Conservation (phyloP, 1,284 basidiomycete species). For the Cryptococcus sp. region DNA sequence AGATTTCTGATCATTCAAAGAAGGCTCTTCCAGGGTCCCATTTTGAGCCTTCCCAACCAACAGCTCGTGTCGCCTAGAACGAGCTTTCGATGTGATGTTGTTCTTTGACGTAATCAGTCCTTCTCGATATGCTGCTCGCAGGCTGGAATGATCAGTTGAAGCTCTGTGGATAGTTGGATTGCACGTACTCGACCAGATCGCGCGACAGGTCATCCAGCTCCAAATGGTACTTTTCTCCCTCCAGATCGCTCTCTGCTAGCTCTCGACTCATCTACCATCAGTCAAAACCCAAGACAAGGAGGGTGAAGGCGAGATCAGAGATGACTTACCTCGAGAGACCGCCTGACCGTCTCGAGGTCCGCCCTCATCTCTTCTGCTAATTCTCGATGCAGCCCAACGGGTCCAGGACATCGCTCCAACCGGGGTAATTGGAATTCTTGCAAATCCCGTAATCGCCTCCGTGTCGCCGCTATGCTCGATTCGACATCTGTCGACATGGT, state of each 20-base stretch:
- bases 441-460: slow-evolving; percentile 60
- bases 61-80: slow-evolving; percentile 23
- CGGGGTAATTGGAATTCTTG: slow-evolving; percentile 66
- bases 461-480: slow-evolving; percentile 38
- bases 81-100: slow-evolving; percentile 11
- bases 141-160: slow-evolving; percentile 9
- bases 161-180: background rate
- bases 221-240: background rate
- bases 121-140: slow-evolving; percentile 25
- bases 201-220: slow-evolving; percentile 5
- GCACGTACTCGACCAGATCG: slow-evolving; percentile 7
- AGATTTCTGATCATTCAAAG: slow-evolving; percentile 8
- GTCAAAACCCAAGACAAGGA: no score
- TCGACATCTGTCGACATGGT: background rate
- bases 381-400: slow-evolving; percentile 62
- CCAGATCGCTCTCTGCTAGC: background rate
- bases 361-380: slow-evolving; percentile 67
- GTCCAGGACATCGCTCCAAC: slow-evolving; percentile 59
- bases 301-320: no score
- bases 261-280: slow-evolving; percentile 5
- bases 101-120: slow-evolving; percentile 25
- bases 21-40: background rate
- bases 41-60: slow-evolving; percentile 1
- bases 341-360: slow-evolving; percentile 60
- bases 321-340: slow-evolving; percentile 63